Base-by-base conservation (phyloP, 768 basidiomycete species). In the Bullera alba region DNA sequence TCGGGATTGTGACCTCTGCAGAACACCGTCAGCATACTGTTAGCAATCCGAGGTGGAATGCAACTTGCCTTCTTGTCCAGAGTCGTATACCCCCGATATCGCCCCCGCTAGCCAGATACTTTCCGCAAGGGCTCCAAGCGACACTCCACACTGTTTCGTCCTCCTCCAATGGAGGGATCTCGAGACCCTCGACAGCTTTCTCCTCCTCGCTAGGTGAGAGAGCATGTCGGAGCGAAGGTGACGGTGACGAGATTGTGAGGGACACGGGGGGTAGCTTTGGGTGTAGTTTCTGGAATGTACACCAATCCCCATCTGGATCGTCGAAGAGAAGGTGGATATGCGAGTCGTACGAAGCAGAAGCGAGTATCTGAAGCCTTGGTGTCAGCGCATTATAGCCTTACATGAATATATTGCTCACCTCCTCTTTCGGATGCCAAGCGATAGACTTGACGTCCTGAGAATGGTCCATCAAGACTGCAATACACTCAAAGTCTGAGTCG, bases 261-360 rank as follows among this genome's bases (percentile, higher is more conserved):
- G 57, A 46, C 16, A 51, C 17, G 32, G 59, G 38, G 21, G 61
- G 64, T 15, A 70, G 51, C 45, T 56, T 57, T 4, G 70, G 59
- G 29, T 71, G 54, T 2, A 96, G 77, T 1, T 90, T 92, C 51
- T 81, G 71, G 56, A 90, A 85, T 63, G 84, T 85, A 61, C 80
- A 87, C 90, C 95, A 97, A 70, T 99, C 95, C 54, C 93, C 88
- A 23, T 81, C 81, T 0, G 89, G 89, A 68, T 96, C 92, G 62
- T 97, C 91, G 47, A 86, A 74, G 73, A 92, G 91, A 25, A 99
- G 80, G 54, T 87, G 89, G 70, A 99, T 85, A 2, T 86, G 89
- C 60, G 96, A 92, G 67, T 99, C 95, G 74, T 97, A 99, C 0
- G 93, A 96, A 3, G 83, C 87, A 2, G 93, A 96, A 23, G 93